Conservation (phyloP, 306 rosid genomes). For the Phaseolus lunatus region DNA sequence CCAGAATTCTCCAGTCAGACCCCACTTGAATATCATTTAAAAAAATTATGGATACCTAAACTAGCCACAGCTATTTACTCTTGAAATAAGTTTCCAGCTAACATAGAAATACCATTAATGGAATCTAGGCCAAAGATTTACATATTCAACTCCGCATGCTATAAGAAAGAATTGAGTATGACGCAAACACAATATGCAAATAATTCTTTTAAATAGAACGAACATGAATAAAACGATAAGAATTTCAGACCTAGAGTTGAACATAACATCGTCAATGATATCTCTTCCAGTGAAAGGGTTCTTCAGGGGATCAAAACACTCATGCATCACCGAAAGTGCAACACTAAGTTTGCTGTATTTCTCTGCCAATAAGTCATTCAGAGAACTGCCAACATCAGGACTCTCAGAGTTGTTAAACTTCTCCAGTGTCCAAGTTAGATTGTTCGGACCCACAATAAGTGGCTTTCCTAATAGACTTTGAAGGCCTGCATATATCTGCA, state of each 20-base stretch:
- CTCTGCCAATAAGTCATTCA: slow-evolving; percentile 53
- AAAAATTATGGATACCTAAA: background rate
- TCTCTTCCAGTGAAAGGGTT: slow-evolving; percentile 66
- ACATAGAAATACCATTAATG: slow-evolving; percentile 1
- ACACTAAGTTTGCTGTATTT: slow-evolving; percentile 73
- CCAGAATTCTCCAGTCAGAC: background rate
- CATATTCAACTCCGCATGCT: slow-evolving; percentile 29
- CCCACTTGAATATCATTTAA: background rate
- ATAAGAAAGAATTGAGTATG: slow-evolving; percentile 8
- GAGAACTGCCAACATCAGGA: slow-evolving; percentile 28
- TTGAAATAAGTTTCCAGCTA: background rate
- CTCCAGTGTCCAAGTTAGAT: slow-evolving; percentile 78
- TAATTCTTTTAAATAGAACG: background rate
- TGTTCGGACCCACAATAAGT: slow-evolving; percentile 53
- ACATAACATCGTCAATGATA: slow-evolving; percentile 73
- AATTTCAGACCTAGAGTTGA: slow-evolving; percentile 64
- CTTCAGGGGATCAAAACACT: slow-evolving; percentile 79
- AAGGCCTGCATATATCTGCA: slow-evolving; percentile 70
- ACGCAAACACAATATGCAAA: slow-evolving; percentile 21
- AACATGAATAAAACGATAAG: slow-evolving; percentile 37
- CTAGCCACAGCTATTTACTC: background rate
- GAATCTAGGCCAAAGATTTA: slow-evolving; percentile 3
- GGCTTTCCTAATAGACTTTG: slow-evolving; percentile 62
- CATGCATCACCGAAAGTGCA: slow-evolving; percentile 87
- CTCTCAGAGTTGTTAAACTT: slow-evolving; percentile 54